A percentile compares a stretch with the other conserved stretches of the same genome.
phyloP scores from a whole-genome alignment of 768 basidiomycete species.

The Serendipita sp. region DNA sequence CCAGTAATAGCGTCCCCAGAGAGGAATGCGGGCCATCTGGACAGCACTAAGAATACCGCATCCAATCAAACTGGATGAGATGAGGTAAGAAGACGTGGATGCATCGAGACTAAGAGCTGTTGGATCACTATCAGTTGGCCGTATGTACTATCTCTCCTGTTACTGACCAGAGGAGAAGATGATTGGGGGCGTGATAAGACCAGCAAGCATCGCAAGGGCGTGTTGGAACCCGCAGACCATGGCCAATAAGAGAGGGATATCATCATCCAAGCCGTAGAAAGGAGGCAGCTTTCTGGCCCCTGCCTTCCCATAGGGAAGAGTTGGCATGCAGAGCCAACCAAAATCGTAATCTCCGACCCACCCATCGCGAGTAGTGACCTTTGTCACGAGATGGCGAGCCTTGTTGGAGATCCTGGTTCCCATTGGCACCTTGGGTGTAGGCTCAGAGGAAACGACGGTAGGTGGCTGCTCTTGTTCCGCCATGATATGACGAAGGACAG shows the following conservation, averaged over 20 bases:
- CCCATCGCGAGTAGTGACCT: slow-evolving; percentile 38
- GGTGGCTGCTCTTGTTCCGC: background rate
- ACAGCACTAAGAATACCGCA: slow-evolving; percentile 65
- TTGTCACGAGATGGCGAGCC: slow-evolving; percentile 12
- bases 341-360: slow-evolving; percentile 83
- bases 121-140: background rate
- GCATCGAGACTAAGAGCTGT: slow-evolving; percentile 37
- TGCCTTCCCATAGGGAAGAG: slow-evolving; percentile 37
- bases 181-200: slow-evolving; percentile 69
- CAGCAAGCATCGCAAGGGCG: slow-evolving; percentile 68
- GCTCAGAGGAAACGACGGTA: background rate
- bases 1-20: slow-evolving; percentile 42
- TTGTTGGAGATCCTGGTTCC: background rate
- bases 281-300: slow-evolving; percentile 33
- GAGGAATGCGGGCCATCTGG: slow-evolving; percentile 55
- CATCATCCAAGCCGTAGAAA: slow-evolving; percentile 58
- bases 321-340: slow-evolving; percentile 52
- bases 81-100: slow-evolving; percentile 52
- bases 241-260: slow-evolving; percentile 57
- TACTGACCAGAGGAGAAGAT: slow-evolving; percentile 42
- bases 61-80: slow-evolving; percentile 67
- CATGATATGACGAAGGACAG: background rate
- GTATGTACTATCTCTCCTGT: background rate
- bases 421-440: background rate
- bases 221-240: slow-evolving; percentile 61